These are phyloP conservation scores for Neonectria ditissima DNA, from an alignment of 2,329 filamentous ascomycete species.

Conservation along the genomic window DNA sequence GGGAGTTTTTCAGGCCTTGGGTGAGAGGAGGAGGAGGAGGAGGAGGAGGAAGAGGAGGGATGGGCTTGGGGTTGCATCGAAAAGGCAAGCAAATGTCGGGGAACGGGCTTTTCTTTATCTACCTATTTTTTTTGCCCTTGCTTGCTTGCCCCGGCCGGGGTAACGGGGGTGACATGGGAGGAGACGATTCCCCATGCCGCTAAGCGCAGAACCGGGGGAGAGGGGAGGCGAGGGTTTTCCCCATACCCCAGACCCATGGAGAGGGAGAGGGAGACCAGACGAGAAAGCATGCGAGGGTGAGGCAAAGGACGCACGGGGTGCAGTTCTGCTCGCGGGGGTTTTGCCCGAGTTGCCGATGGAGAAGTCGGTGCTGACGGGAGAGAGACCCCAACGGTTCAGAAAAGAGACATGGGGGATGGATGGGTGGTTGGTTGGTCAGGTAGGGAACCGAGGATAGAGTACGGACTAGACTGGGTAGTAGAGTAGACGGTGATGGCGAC, in stretches of 20 bases:
- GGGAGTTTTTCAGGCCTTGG: too few species aligned
- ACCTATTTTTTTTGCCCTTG: too few species aligned
- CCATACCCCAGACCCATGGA: constrained; percentile 22
- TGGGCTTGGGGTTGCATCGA: background rate
- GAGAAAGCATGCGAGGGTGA: background rate
- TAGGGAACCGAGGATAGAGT: background rate
- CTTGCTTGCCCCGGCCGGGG: constrained; percentile 10
- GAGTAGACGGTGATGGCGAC: too few species aligned
- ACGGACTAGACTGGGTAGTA: too few species aligned
- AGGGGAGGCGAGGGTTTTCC: constrained; percentile 15
- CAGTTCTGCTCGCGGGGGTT: constrained; percentile 15
- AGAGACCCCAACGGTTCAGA: background rate
- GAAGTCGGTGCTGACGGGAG: background rate
- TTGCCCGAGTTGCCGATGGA: constrained; percentile 17
- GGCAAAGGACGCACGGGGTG: background rate
- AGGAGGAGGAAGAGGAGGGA: background rate
- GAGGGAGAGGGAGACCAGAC: too few species aligned
- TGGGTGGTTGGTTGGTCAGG: background rate
- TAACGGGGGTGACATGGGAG: constrained; percentile 6
- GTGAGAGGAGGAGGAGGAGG: background rate
- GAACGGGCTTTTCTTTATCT: constrained; percentile 17
- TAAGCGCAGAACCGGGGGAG: background rate
- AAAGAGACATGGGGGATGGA: constrained; percentile 19
- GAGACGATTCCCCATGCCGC: constrained; percentile 6
- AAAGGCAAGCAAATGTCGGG: background rate